These are phyloP conservation scores for Meyerozyma guilliermondii DNA, from an alignment of 1,139 yeast genomes.

Conservation along the genomic window DNA sequence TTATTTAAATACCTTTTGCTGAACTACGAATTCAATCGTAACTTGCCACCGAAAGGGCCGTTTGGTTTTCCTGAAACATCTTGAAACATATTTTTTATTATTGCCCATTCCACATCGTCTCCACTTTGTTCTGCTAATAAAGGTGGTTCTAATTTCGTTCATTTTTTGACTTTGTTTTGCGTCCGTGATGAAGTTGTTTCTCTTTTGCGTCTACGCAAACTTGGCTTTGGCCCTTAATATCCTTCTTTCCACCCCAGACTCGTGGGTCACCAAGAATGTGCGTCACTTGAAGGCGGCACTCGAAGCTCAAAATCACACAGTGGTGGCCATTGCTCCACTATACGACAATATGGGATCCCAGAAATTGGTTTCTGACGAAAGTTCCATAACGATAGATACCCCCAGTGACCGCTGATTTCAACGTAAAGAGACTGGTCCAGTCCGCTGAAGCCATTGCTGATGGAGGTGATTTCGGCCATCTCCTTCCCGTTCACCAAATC, in stretches of 20 bases:
- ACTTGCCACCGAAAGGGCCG: no score
- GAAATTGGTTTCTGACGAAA: conserved; percentile 3
- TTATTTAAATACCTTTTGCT: no score
- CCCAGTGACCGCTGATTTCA: neutral
- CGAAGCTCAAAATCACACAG: conserved; percentile 24
- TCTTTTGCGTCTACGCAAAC: neutral
- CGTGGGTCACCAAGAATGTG: conserved; percentile 37
- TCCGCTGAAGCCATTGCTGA: conserved; percentile 7
- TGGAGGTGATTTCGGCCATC: conserved; percentile 36
- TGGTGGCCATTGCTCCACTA: conserved; percentile 29
- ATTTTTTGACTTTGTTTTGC: no score
- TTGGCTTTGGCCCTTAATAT: conserved; percentile 20
- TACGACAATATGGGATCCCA: conserved; percentile 12
- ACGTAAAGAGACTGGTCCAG: neutral
- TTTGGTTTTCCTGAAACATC: no score
- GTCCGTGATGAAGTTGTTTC: neutral
- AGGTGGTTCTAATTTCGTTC: no score
- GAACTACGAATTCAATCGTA: no score
- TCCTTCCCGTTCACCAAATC: conserved; percentile 27
- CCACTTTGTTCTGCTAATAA: no score
- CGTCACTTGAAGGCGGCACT: conserved; percentile 25
- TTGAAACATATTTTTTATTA: neutral
- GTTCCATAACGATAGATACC: neutral
- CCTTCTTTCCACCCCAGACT: conserved; percentile 29
- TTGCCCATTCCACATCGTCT: no score